These are phyloP conservation scores for Linnemannia zychae DNA, from an alignment of 192 early-diverging fungal species.

Conservation along the genomic window DNA sequence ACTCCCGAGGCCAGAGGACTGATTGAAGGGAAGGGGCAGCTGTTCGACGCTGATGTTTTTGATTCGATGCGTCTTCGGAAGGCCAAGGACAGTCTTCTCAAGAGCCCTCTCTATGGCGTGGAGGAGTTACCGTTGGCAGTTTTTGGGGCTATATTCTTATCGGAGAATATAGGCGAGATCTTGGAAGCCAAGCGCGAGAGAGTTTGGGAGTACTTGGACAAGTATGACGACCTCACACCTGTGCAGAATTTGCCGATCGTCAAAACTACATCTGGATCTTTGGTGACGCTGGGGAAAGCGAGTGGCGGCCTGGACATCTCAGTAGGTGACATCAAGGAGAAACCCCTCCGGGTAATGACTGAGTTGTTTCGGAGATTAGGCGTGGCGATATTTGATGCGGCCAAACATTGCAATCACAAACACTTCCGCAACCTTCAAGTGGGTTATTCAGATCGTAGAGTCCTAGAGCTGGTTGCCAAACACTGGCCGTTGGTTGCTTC, in stretches of 20 bases:
- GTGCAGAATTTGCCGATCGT: background rate
- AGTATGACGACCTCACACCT: background rate
- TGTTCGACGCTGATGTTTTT: background rate
- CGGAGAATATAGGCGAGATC: too few species aligned
- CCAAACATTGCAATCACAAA: background rate
- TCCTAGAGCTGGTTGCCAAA: background rate
- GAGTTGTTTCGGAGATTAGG: background rate
- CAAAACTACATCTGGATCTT: background rate
- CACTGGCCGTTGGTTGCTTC: background rate
- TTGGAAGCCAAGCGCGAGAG: too few species aligned
- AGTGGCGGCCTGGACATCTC: background rate
- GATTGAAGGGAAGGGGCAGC: background rate
- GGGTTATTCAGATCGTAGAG: background rate
- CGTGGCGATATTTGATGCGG: background rate
- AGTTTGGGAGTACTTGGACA: background rate
- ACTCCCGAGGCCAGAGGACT: background rate
- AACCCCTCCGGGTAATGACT: background rate
- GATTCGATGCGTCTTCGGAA: background rate
- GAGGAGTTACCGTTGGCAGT: background rate
- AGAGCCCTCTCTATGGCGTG: background rate
- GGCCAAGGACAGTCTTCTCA: background rate
- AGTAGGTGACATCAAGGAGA: background rate
- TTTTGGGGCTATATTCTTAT: background rate
- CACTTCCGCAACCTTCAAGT: background rate
- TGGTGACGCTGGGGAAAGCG: background rate